Percentiles rank a stretch among this genome's conserved stretches.
phyloP scores from a whole-genome alignment of 169 alveolate genomes.

The Babesia ovis region DNA sequence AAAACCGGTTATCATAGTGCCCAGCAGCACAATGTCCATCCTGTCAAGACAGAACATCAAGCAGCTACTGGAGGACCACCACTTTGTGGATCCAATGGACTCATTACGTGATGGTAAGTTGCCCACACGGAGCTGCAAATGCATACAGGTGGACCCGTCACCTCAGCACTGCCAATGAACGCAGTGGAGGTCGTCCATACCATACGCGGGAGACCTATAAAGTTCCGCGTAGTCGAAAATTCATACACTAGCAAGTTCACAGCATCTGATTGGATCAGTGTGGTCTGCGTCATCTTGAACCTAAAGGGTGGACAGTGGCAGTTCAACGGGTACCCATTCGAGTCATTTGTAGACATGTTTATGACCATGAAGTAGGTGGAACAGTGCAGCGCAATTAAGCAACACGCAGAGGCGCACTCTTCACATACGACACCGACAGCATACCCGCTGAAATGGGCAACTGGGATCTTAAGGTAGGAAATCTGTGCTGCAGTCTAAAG shows the following conservation, averaged over 20 bases:
- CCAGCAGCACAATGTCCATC: constrained; percentile 58
- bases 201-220: constrained; percentile 67
- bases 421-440: constrained; percentile 57
- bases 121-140: constrained; percentile 18
- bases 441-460: constrained; percentile 62
- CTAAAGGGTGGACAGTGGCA: constrained; percentile 71
- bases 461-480: constrained; percentile 64
- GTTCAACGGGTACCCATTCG: constrained; percentile 73
- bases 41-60: constrained; percentile 55
- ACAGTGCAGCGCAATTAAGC: neutral
- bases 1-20: constrained; percentile 73
- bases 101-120: constrained; percentile 32
- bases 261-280: constrained; percentile 76
- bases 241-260: constrained; percentile 68
- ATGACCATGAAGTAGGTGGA: constrained; percentile 71
- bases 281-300: constrained; percentile 74
- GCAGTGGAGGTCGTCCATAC: constrained; percentile 72
- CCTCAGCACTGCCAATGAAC: constrained; percentile 56
- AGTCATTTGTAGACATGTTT: constrained; percentile 68
- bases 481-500: neutral
- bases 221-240: constrained; percentile 74
- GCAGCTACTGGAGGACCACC: constrained; percentile 57
- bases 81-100: constrained; percentile 55
- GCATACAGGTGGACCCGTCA: constrained; percentile 37
- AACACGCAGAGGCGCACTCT: constrained; percentile 48